phyloP scores from a whole-genome alignment of 1,139 yeast species.

The Debaryomycetaceae sp. region DNA sequence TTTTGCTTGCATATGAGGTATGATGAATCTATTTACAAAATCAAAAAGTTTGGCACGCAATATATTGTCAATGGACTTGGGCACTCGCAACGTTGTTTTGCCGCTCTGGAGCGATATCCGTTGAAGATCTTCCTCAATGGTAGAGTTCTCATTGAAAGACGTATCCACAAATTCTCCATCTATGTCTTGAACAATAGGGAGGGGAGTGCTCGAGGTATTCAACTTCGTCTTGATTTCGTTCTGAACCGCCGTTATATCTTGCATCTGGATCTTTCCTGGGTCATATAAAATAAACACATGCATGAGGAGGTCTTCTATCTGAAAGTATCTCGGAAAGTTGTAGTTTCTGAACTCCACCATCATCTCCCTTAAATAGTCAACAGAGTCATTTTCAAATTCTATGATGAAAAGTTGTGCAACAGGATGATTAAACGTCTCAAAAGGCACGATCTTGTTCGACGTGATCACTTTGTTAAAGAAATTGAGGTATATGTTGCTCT shows the following conservation, averaged over 20 bases:
- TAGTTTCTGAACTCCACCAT: constrained; percentile 44
- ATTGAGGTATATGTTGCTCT: constrained; percentile 48
- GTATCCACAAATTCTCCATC: constrained; percentile 14
- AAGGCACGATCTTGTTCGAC: constrained; percentile 64
- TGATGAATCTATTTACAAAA: constrained; percentile 51
- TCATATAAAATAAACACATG: constrained; percentile 44
- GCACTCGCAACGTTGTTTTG: constrained; percentile 20
- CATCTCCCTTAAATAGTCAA: constrained; percentile 40
- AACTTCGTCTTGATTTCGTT: constrained; percentile 23
- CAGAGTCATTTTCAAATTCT: constrained; percentile 44
- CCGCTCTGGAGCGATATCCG: constrained; percentile 27
- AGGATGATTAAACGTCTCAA: constrained; percentile 91
- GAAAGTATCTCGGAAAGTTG: constrained; percentile 56
- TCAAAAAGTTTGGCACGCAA: constrained; percentile 49
- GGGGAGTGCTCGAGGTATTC: constrained; percentile 24
- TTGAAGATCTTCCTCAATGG: constrained; percentile 56
- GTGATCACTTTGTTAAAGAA: constrained; percentile 62
- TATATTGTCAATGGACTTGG: constrained; percentile 35
- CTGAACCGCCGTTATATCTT: constrained; percentile 35
- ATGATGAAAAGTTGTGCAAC: constrained; percentile 72
- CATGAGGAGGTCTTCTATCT: constrained; percentile 52
- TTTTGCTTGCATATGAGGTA: constrained; percentile 79
- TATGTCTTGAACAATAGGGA: constrained; percentile 20
- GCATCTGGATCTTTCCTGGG: constrained; percentile 15
- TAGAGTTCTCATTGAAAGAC: constrained; percentile 35